These are phyloP conservation scores for Brassica carinata DNA, from an alignment of 345 rosid species.

Conservation along the genomic window DNA sequence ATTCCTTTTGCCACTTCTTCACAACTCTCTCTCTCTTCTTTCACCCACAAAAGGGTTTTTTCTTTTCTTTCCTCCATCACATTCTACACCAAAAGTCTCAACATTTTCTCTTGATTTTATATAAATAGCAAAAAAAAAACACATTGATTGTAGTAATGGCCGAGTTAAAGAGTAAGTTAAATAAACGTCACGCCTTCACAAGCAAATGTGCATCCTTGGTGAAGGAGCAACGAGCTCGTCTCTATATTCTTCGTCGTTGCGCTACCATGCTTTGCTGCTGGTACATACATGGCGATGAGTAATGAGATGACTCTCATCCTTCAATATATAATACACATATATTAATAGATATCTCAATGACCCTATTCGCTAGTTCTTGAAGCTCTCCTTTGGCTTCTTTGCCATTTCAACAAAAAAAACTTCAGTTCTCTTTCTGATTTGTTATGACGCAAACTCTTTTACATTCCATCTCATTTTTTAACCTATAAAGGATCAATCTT, in stretches of 20 bases:
- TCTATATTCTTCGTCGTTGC: conserved; percentile 79
- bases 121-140: background rate
- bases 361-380: conserved; percentile 8
- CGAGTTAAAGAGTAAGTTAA: conserved; percentile 45
- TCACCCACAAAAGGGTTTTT: conserved; percentile 31
- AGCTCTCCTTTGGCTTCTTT: conserved; percentile 31
- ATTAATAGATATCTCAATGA: conserved; percentile 5
- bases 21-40: conserved; percentile 28
- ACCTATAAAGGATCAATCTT: conserved; percentile 26
- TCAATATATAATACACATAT: background rate
- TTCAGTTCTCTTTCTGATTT: conserved; percentile 13
- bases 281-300: conserved; percentile 68
- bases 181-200: conserved; percentile 50
- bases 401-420: conserved; percentile 12
- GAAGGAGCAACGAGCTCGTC: conserved; percentile 68
- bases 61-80: background rate
- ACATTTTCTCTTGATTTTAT: conserved; percentile 2
- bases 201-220: conserved; percentile 69
- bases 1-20: background rate
- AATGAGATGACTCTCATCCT: conserved; percentile 23
- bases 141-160: conserved; percentile 45
- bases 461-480: conserved; percentile 19
- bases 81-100: conserved; percentile 18
- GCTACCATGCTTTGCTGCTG: conserved; percentile 81
- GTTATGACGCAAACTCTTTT: conserved; percentile 29